Evolutionary conservation across 352 stramenopile genomes (phyloP).

Genomic region (Phytophthora pinifolia): DNA sequence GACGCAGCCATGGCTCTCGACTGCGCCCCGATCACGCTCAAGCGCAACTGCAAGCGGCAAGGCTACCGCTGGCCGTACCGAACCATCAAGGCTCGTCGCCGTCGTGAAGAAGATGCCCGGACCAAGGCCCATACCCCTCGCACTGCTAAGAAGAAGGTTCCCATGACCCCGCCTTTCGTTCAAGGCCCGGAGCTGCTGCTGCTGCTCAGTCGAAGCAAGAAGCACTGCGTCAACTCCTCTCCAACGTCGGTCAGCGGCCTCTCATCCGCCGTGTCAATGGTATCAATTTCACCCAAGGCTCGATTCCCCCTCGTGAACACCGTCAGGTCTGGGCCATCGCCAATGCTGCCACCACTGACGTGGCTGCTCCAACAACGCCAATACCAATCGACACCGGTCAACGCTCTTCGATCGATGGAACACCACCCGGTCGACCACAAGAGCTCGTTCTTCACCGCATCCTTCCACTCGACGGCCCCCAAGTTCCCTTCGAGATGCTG

Average conservation of each 20-base stretch:
- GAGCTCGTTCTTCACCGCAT: slow-evolving; percentile 6
- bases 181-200: slow-evolving; percentile 19
- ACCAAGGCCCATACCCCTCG: neutral
- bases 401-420: neutral
- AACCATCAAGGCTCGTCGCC: slow-evolving; percentile 36
- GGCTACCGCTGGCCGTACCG: slow-evolving; percentile 58
- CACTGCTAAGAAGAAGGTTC: neutral
- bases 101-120: slow-evolving; percentile 23
- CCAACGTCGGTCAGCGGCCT: slow-evolving; percentile 20
- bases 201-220: slow-evolving; percentile 7
- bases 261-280: neutral
- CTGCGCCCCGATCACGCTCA: slow-evolving; percentile 63
- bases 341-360: slow-evolving; percentile 19
- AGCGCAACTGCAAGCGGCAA: slow-evolving; percentile 51
- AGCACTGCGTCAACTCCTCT: neutral
- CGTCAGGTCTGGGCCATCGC: neutral
- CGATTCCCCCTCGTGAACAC: slow-evolving; percentile 1
- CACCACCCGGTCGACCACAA: slow-evolving; percentile 7
- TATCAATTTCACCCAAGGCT: neutral
- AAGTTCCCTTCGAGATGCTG: neutral
- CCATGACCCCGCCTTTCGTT: neutral
- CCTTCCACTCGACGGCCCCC: slow-evolving; percentile 1
- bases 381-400: neutral
- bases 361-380: slow-evolving; percentile 1
- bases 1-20: slow-evolving; percentile 43